Base-by-base conservation (phyloP, 768 basidiomycete species). In the Tubosaeta sp. region DNA sequence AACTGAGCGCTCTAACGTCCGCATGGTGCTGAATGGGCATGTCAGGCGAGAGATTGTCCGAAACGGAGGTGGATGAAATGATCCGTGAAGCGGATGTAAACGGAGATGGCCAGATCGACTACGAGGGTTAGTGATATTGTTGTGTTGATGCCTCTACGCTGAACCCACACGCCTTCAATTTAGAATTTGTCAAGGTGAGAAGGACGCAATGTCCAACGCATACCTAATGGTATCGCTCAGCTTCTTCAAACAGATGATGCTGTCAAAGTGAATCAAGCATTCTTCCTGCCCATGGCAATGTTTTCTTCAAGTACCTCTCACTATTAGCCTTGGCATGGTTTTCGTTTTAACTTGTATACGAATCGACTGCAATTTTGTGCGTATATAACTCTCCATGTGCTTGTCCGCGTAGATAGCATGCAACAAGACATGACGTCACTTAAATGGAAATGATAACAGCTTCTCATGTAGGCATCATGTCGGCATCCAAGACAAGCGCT, bases 1-100 rank as follows among this genome's bases (percentile, higher is more conserved):
- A 9, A 9, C 33, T 11, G 12, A 14, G 16, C 14, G 44, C 19
- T 12, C 19, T 14, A 22, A 43, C 27, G 42, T 43, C 27, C 12
- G 27, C 46, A 5, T 26, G 6, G 32, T 53, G 46, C 45, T 60
- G 19, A 57, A 52, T 44, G 51, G 9, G 43, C 6, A 19, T 32
- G 16, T 58, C 65, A 84, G 88, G 90, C 52, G 92, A 95, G 77
- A 93, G 92, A 71, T 75, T 94, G 52, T 79, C 88, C 12, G 91
- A 94, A 58, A 76, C 65, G 8, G 93, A 95, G 71, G 91, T 95
- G 57, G 88, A 91, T 55, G 93, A 95, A 77, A 95, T 97, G 93
- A 97, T 97, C 67, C 85, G 92, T 50, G 94, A 97, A 73, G 94
- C 93, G 51, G 93, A 97, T 67, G 79, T 91, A 46, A 91, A 97